A percentile compares a stretch with the other conserved stretches of the same genome.
Conservation (phyloP, 805 yeast genomes). For the Saccharomyces paradoxus region DNA sequence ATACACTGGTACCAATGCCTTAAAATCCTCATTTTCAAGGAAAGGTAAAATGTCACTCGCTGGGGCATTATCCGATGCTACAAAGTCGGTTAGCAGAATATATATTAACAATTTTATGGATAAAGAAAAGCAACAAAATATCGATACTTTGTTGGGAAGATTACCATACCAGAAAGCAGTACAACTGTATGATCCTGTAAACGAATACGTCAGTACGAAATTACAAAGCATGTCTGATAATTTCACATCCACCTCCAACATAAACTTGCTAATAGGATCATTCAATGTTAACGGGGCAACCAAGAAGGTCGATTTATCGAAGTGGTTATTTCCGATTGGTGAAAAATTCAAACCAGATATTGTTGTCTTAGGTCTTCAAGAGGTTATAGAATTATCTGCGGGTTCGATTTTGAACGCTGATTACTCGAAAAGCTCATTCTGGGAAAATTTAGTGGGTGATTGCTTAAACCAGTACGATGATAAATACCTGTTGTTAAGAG, state of each 20-base stretch:
- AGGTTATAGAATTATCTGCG: constrained; percentile 86
- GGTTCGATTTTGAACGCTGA: constrained; percentile 85
- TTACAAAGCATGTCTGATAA: constrained; percentile 35
- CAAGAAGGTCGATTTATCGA: constrained; percentile 46
- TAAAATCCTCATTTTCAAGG: constrained; percentile 88
- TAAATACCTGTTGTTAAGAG: constrained; percentile 56
- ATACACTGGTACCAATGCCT: constrained; percentile 95
- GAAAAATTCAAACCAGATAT: constrained; percentile 58
- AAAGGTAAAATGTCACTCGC: constrained; percentile 95
- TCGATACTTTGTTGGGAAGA: constrained; percentile 79
- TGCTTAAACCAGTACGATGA: constrained; percentile 52
- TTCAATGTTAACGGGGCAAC: constrained; percentile 77
- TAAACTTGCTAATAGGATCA: constrained; percentile 71
- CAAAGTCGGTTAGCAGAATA: constrained; percentile 90
- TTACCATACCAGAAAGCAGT: constrained; percentile 66
- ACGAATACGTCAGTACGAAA: constrained; percentile 70
- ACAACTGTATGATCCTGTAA: constrained; percentile 75
- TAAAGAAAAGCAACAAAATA: constrained; percentile 79
- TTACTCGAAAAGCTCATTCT: constrained; percentile 61
- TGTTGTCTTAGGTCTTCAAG: constrained; percentile 88
- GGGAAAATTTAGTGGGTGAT: constrained; percentile 63
- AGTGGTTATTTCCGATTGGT: constrained; percentile 79
- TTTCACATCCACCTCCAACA: constrained; percentile 53
- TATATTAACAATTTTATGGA: constrained; percentile 95
- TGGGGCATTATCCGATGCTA: constrained; percentile 94